phyloP scores from a whole-genome alignment of 2,329 filamentous ascomycete genomes.

The Biscogniauxia marginata region DNA sequence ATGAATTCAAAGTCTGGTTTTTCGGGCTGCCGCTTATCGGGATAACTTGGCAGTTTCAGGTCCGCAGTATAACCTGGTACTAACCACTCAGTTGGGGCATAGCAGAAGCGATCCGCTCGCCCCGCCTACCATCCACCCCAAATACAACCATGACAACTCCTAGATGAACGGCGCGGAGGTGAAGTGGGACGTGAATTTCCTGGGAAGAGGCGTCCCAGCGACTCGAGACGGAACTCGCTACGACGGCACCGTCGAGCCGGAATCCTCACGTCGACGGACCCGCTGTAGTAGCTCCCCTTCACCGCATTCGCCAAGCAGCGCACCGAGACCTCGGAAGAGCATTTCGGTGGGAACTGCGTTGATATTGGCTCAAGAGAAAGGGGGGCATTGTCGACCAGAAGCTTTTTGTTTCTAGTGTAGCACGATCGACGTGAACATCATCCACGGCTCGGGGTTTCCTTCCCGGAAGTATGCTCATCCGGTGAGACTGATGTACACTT shows the following conservation, averaged over 20 bases:
- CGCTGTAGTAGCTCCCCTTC: constrained; percentile 2
- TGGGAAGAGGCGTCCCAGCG: constrained; percentile 8
- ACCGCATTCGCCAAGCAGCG: constrained; percentile 1
- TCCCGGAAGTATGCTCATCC: no score
- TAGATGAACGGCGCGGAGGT: constrained; percentile 8
- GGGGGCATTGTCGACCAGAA: constrained; percentile 38
- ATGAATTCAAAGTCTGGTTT: constrained; percentile 11
- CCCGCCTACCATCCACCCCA: constrained; percentile 8
- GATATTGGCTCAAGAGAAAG: constrained; percentile 42
- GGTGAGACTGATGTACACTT: no score
- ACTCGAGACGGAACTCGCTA: constrained; percentile 4
- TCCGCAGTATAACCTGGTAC: constrained; percentile 9
- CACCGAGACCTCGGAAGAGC: constrained; percentile 9
- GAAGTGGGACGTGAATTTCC: constrained; percentile 12
- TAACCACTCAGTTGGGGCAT: constrained; percentile 7
- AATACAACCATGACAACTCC: constrained; percentile 8
- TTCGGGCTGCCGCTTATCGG: constrained; percentile 5
- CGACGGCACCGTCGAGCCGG: constrained; percentile 6
- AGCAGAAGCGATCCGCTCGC: constrained; percentile 8
- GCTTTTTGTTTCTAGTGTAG: no score
- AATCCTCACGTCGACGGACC: constrained; percentile 4
- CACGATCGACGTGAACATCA: no score
- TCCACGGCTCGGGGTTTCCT: no score
- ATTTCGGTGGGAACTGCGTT: constrained; percentile 7
- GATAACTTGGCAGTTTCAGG: constrained; percentile 10